These are phyloP conservation scores for Tilletia indica DNA, from an alignment of 1,284 basidiomycete species.

Conservation along the genomic window DNA sequence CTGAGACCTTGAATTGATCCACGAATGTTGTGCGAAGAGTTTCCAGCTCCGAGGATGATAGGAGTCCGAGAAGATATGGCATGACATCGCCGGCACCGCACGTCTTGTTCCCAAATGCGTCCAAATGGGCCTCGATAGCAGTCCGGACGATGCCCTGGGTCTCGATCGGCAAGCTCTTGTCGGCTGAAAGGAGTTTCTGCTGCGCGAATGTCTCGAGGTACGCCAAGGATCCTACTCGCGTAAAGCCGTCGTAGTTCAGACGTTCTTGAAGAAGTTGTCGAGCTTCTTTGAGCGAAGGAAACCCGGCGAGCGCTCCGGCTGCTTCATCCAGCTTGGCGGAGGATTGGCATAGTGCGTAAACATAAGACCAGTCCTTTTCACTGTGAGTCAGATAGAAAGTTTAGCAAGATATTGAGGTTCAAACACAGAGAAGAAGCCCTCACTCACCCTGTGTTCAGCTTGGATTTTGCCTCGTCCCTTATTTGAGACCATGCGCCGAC, in stretches of 20 bases:
- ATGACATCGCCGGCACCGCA: conserved; percentile 81
- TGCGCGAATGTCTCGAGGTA: conserved; percentile 58
- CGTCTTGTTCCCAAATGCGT: conserved; percentile 71
- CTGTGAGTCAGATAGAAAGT: conserved; percentile 18
- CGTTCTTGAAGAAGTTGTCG: conserved; percentile 4
- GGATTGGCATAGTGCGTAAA: conserved; percentile 31
- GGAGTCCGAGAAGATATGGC: conserved; percentile 63
- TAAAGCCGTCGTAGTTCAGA: background rate
- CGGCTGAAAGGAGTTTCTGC: conserved; percentile 57
- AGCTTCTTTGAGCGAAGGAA: background rate
- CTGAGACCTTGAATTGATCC: background rate
- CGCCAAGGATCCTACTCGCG: background rate
- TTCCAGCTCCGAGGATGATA: background rate
- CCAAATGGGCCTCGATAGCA: conserved; percentile 65
- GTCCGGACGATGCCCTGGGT: background rate
- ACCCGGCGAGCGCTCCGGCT: conserved; percentile 21
- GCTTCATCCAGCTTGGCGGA: conserved; percentile 63
- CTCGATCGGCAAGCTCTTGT: conserved; percentile 55
- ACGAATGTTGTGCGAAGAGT: background rate
- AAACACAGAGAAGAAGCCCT: background rate
- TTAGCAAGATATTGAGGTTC: background rate
- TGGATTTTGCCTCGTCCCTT: conserved; percentile 66
- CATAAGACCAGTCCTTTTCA: conserved; percentile 15
- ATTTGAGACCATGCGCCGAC: conserved; percentile 59
- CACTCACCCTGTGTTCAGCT: conserved; percentile 47